These are phyloP conservation scores for Tuber aestivum DNA, from an alignment of 495 filamentous ascomycete species.

Conservation along the genomic window DNA sequence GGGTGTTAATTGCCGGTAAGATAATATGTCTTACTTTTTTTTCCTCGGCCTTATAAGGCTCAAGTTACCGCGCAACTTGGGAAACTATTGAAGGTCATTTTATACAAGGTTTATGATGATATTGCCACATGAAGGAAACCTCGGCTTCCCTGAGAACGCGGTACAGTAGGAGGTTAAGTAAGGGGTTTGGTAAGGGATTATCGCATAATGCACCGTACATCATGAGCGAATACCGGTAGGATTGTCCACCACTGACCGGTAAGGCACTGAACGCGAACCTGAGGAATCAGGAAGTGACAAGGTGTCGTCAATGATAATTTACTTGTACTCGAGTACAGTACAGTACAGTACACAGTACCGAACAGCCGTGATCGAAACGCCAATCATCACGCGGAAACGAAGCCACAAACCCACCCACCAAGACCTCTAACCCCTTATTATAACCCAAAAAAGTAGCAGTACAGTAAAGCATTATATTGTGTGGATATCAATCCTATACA, in stretches of 20 bases:
- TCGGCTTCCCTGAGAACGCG: neutral
- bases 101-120: neutral
- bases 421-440: neutral
- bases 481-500: neutral
- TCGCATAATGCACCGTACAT: neutral
- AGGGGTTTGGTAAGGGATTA: neutral
- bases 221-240: neutral
- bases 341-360: too few relatives aligned
- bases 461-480: neutral
- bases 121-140: neutral
- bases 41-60: conserved; percentile 1
- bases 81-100: neutral
- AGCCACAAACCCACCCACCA: neutral
- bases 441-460: neutral
- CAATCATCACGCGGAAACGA: neutral
- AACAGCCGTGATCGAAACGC: neutral
- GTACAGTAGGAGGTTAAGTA: neutral
- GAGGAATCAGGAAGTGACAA: neutral
- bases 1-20: neutral
- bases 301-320: neutral
- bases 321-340: too few relatives aligned
- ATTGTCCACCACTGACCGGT: too few relatives aligned
- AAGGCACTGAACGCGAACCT: neutral
- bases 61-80: neutral
- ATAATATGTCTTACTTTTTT: neutral